Conservation (phyloP, 2,329 filamentous ascomycete species). For the Alternaria sp. region DNA sequence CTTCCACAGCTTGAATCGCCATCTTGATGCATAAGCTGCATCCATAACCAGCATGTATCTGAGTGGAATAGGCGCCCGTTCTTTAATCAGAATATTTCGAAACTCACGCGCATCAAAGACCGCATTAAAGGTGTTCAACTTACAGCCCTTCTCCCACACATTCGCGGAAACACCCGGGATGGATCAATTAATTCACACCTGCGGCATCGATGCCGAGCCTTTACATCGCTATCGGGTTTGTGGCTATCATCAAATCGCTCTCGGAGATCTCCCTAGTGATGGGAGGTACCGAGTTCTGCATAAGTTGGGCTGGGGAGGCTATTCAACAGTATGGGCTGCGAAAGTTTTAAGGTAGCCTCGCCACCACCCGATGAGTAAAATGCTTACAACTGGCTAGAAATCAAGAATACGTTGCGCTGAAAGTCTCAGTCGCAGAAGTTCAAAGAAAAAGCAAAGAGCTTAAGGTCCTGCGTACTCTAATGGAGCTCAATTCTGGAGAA, state of each 20-base stretch:
- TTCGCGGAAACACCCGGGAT: background rate
- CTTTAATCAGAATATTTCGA: too few relatives aligned
- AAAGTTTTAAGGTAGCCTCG: conserved; percentile 13
- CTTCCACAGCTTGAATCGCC: too few relatives aligned
- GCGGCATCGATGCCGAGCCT: conserved; percentile 32
- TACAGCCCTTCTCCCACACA: too few relatives aligned
- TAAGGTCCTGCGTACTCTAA: conserved; percentile 24
- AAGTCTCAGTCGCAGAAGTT: conserved; percentile 28
- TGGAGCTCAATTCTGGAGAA: conserved; percentile 16
- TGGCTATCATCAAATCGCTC: conserved; percentile 32
- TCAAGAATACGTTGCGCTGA: conserved; percentile 36
- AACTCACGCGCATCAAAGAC: too few relatives aligned
- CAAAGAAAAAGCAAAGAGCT: conserved; percentile 23
- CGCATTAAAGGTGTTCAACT: too few relatives aligned
- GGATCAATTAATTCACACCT: conserved; percentile 6
- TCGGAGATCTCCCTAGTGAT: conserved; percentile 29
- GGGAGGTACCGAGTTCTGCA: conserved; percentile 37
- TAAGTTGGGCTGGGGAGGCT: conserved; percentile 36
- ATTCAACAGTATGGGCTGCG: conserved; percentile 37
- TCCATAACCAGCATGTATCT: too few relatives aligned
- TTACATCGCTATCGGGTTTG: conserved; percentile 28
- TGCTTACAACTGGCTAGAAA: conserved; percentile 3
- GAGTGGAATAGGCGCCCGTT: too few relatives aligned
- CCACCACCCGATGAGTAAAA: conserved; percentile 3
- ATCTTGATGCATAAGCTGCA: too few relatives aligned